Evolutionary conservation across 129 eudicot genomes (phyloP), one percentile per base, ranked within the genome.

Genomic region (Sambucus nigra): DNA sequence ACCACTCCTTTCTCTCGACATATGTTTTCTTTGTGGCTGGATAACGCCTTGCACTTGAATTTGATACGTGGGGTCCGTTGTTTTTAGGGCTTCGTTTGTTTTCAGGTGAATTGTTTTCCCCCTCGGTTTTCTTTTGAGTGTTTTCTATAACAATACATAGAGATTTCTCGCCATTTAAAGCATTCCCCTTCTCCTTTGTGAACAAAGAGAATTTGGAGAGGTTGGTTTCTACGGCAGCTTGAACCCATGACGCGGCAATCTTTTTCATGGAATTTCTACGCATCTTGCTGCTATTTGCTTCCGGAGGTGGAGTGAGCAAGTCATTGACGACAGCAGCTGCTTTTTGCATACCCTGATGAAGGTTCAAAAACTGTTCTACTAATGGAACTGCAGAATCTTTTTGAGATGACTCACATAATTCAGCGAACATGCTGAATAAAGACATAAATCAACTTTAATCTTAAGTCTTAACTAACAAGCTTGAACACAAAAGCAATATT

Each of bases 191-290:
- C 5, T 62, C 79, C 47, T 57, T 61, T 42, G 65, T 66, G 22
- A 72, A 65, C 22, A 86, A 48, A 61, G 67, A 57, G 67, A 86
- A 78, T 5, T 65, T 86, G 21, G 92, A 81, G 53, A 86, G 81
- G 51, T 76, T 69, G 12, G 84, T 60, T 41, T 66, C 73, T n/a
- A 86, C 56, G 39, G 95, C 95, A 57, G 82, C 95, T 65, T 72
- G 87, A 51, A 81, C 87, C 95, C 95, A 86, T 42, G 65, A 56
- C 64, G 69, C 52, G 10, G 87, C 77, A 28, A 69, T 77, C 51
- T 64, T 74, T 53, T 51, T 60, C 0, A 29, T 22, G 32, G 50
- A 47, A 53, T 19, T 53, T 33, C 63, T 61, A 65, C 48, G 52
- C 5, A 56, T 65, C 29, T 54, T 13, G 15, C 51, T 26, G 11